Conservation (phyloP, 208 protist species). For the Histomonas meleagridis region DNA sequence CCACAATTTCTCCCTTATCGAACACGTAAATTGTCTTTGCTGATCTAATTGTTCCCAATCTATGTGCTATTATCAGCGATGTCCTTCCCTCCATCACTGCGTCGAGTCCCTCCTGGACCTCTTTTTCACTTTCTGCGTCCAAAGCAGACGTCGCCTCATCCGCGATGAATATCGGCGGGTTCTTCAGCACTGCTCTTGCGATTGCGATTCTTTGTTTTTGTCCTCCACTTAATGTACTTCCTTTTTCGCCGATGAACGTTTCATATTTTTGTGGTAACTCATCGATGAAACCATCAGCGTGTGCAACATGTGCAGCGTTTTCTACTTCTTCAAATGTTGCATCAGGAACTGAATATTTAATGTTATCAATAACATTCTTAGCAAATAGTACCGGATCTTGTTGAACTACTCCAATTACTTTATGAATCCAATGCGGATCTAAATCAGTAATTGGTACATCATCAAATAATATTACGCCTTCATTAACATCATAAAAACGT, state of each 20-base stretch:
- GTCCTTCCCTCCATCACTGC: neutral
- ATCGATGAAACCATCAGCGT: neutral
- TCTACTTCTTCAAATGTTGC: neutral
- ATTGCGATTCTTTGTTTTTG: neutral
- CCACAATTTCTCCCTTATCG: neutral
- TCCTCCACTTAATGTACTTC: neutral
- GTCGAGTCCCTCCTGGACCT: neutral
- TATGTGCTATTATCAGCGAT: neutral
- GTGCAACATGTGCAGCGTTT: neutral
- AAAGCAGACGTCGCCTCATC: conserved; percentile 15
- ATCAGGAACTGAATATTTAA: neutral
- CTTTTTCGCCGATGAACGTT: neutral
- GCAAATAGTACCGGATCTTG: neutral
- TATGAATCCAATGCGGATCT: neutral
- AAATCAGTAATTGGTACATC: neutral
- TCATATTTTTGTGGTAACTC: neutral
- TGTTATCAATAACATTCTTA: neutral
- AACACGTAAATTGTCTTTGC: conserved; percentile 25
- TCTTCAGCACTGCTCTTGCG: neutral
- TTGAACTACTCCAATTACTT: conserved; percentile 1
- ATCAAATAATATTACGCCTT: conserved; percentile 16
- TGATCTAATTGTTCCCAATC: neutral
- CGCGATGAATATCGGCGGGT: neutral
- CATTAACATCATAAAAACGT: neutral
- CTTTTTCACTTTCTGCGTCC: neutral